These are phyloP conservation scores for Sanchytrium tribonematis DNA, from an alignment of 371 early-diverging fungal species.

Conservation along the genomic window DNA sequence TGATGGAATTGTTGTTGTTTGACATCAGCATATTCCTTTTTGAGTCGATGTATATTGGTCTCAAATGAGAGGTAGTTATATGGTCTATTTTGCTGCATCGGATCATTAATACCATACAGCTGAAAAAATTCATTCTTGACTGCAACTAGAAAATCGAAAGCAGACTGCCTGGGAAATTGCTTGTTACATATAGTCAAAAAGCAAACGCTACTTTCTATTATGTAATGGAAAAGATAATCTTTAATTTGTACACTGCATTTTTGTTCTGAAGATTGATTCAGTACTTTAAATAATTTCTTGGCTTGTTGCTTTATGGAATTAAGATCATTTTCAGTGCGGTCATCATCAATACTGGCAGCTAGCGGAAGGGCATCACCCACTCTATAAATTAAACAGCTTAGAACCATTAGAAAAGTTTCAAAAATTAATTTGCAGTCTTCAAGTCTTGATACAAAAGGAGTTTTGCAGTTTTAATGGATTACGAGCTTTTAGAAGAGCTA, in stretches of 20 bases:
- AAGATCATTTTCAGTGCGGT: slow-evolving; percentile 50
- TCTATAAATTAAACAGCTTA: slow-evolving; percentile 73
- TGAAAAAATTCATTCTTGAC: slow-evolving; percentile 70
- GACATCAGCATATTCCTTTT: slow-evolving; percentile 74
- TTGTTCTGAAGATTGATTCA: slow-evolving; percentile 43
- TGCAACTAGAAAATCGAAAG: slow-evolving; percentile 77
- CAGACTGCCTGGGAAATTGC: slow-evolving; percentile 76
- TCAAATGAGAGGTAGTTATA: slow-evolving; percentile 90
- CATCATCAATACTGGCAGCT: slow-evolving; percentile 89
- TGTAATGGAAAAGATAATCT: slow-evolving; percentile 62
- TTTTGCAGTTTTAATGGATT: too few relatives aligned
- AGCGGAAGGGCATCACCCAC: slow-evolving; percentile 74
- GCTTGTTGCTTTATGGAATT: slow-evolving; percentile 75
- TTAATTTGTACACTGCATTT: slow-evolving; percentile 83
- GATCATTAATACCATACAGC: slow-evolving; percentile 61
- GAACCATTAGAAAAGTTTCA: slow-evolving; percentile 40
- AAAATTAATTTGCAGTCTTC: too few relatives aligned
- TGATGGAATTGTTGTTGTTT: slow-evolving; percentile 69
- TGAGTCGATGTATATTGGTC: slow-evolving; percentile 83
- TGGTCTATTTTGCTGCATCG: slow-evolving; percentile 54
- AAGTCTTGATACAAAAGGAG: too few relatives aligned
- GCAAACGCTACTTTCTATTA: slow-evolving; percentile 70
- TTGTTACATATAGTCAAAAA: slow-evolving; percentile 75
- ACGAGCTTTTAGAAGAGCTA: too few relatives aligned
- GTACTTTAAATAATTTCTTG: slow-evolving; percentile 55